Percentiles rank a stretch among this genome's conserved stretches.
phyloP scores from a whole-genome alignment of 2,329 filamentous ascomycete species.

The Stagonosporopsis vannaccii region DNA sequence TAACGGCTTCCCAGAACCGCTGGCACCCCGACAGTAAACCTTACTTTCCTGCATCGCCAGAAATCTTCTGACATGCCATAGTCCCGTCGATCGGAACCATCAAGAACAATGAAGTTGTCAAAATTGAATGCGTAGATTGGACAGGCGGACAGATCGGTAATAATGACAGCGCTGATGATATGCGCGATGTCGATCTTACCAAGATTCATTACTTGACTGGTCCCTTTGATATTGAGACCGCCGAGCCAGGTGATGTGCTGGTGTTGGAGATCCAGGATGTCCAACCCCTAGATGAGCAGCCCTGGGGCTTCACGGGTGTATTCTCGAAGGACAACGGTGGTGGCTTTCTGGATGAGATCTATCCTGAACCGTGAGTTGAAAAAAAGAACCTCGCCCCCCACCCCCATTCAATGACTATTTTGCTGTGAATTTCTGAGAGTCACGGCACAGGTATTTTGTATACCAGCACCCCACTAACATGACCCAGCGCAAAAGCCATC shows the following conservation, averaged over 20 bases:
- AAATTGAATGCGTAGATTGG: slow-evolving; percentile 91
- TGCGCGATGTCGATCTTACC: slow-evolving; percentile 84
- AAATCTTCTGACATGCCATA: slow-evolving; percentile 48
- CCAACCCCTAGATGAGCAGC: slow-evolving; percentile 82
- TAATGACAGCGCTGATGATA: slow-evolving; percentile 87
- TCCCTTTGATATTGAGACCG: slow-evolving; percentile 84
- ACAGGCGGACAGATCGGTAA: slow-evolving; percentile 80
- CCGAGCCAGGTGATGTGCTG: slow-evolving; percentile 83
- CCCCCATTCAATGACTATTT: no score
- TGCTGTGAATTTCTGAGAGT: no score
- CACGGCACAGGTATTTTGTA: neutral
- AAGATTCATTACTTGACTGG: slow-evolving; percentile 87
- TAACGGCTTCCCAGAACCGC: slow-evolving; percentile 68
- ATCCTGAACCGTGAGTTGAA: slow-evolving; percentile 76
- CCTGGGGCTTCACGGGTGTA: slow-evolving; percentile 89
- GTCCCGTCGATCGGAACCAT: slow-evolving; percentile 78
- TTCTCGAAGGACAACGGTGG: slow-evolving; percentile 85
- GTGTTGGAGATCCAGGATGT: slow-evolving; percentile 93
- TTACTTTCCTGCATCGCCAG: neutral
- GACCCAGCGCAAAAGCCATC: slow-evolving; percentile 71
- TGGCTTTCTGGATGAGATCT: slow-evolving; percentile 86
- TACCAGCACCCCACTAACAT: neutral
- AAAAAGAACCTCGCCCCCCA: no score
- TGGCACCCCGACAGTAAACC: slow-evolving; percentile 85
- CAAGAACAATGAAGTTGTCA: slow-evolving; percentile 84